These are phyloP conservation scores for Hemileia vastatrix DNA, from an alignment of 1,284 basidiomycete genomes.

Conservation along the genomic window DNA sequence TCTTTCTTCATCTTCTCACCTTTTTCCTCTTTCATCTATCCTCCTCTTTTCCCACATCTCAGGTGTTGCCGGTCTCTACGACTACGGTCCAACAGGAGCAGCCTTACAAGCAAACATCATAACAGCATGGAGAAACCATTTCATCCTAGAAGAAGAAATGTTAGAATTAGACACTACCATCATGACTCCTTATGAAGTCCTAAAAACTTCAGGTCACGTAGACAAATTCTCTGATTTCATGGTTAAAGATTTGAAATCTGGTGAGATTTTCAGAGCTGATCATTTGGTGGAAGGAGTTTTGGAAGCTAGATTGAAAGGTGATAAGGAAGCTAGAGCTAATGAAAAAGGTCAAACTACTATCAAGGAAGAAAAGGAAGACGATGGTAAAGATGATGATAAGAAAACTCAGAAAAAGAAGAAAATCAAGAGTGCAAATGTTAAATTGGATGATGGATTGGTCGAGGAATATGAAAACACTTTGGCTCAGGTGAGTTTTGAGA, in stretches of 20 bases:
- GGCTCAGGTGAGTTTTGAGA: no score
- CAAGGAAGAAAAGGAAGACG: no score
- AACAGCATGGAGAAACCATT: slow-evolving; percentile 42
- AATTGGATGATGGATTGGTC: slow-evolving; percentile 37
- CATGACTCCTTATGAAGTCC: slow-evolving; percentile 42
- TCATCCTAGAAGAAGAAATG: slow-evolving; percentile 45
- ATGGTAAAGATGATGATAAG: slow-evolving; percentile 29
- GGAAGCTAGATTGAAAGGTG: slow-evolving; percentile 42
- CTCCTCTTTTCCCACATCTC: slow-evolving; percentile 5
- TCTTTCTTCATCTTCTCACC: neutral
- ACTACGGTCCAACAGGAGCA: slow-evolving; percentile 53
- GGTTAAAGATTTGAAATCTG: slow-evolving; percentile 43
- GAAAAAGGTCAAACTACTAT: slow-evolving; percentile 27
- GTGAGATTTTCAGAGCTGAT: slow-evolving; percentile 44
- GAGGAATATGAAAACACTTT: slow-evolving; percentile 36
- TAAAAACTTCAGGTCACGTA: slow-evolving; percentile 44
- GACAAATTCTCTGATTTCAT: slow-evolving; percentile 45
- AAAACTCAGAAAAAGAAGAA: slow-evolving; percentile 42
- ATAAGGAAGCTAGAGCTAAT: slow-evolving; percentile 39
- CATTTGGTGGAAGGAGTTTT: slow-evolving; percentile 43
- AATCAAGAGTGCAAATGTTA: slow-evolving; percentile 39
- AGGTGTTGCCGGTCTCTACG: slow-evolving; percentile 92
- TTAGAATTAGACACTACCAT: slow-evolving; percentile 45
- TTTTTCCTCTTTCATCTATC: neutral
- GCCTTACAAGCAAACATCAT: slow-evolving; percentile 44